Base-by-base conservation (phyloP, 768 basidiomycete genomes). In the Daedalea quercina region DNA sequence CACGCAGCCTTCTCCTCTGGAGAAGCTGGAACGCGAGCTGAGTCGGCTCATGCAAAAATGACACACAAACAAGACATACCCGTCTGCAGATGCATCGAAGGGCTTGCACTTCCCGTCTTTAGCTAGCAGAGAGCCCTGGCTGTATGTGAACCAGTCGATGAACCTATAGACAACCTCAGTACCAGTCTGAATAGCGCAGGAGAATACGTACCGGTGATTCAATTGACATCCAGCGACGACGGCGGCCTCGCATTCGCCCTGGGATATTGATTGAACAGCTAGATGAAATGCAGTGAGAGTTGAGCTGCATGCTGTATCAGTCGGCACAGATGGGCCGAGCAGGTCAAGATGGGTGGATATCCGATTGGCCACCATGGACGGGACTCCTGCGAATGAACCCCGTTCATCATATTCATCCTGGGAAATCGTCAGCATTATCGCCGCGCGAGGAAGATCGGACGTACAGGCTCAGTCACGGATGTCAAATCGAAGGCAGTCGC, bases 271-370 rank as follows among this genome's bases (percentile, higher is more conserved):
- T 26, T 73, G 71, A 1, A 78, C 65, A 2, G 74, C 78, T 15
- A 80, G 68, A 61, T 80, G 78, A 41, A 75, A 64, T 2, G 75
- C 76, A 3, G 67, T 71, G 17, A 74, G 60, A 15, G 68, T 70
- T n/a, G 76, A 78, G 37, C 75, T 78, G 56, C 79, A 80, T 1
- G 76, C 76, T 0, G 75, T 78, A 53, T 80, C 78, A 0, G 72
- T 59, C 3, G 77, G 74, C 25, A 79, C 54, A 3, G 79, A 80
- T n/a, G 79, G 79, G 12, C 78, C 78, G 1, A 62, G 67, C 23
- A 72, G 51, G 45, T 73, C 69, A 34, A 75, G 60, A 51, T 72
- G 68, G 55, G 75, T 72, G 1, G 75, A 73, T 40, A 76, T 61
- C 33, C 65, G 62, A 60, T 75, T 76, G 20, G 75, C 71, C 4